A percentile compares a stretch with the other conserved stretches of the same genome.
Evolutionary conservation across 73 alveolate genomes (phyloP).

Genomic region (Paramecium caudatum): DNA sequence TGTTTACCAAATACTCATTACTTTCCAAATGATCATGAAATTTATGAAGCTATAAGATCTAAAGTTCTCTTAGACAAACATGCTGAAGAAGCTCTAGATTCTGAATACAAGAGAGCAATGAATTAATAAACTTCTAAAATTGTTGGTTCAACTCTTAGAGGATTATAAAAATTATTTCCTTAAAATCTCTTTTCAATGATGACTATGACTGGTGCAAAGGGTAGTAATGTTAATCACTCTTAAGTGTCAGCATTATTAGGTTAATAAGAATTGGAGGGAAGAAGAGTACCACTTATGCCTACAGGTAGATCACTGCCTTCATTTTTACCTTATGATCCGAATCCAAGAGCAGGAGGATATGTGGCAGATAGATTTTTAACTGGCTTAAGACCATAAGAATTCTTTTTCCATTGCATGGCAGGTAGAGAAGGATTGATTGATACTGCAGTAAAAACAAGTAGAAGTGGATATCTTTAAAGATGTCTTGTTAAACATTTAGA

Average conservation of each 20-base stretch:
- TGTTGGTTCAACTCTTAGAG: slow-evolving; percentile 89
- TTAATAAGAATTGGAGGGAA: slow-evolving; percentile 98
- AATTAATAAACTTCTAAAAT: slow-evolving; percentile 86
- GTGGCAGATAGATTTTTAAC: slow-evolving; percentile 97
- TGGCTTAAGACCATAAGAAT: slow-evolving; percentile 98
- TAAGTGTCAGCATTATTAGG: slow-evolving; percentile 94
- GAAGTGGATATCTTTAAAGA: slow-evolving; percentile 98
- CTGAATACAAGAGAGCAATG: slow-evolving; percentile 89
- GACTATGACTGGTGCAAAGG: slow-evolving; percentile 98
- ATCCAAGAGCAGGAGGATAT: slow-evolving; percentile 98
- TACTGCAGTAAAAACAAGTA: slow-evolving; percentile 99
- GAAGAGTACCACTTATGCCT: slow-evolving; percentile 97
- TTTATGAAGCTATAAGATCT: slow-evolving; percentile 77
- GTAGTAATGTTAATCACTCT: slow-evolving; percentile 94
- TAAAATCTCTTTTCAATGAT: slow-evolving; percentile 91
- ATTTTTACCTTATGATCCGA: slow-evolving; percentile 96
- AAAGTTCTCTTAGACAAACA: slow-evolving; percentile 82
- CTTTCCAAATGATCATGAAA: slow-evolving; percentile 72
- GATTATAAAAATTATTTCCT: slow-evolving; percentile 95
- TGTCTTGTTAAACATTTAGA: slow-evolving; percentile 97
- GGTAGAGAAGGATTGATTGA: slow-evolving; percentile 99
- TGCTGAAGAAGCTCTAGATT: slow-evolving; percentile 91
- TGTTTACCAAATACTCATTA: slow-evolving; percentile 24
- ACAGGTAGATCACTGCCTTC: slow-evolving; percentile 97
- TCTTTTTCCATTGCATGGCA: slow-evolving; percentile 89